Evolutionary conservation across 2,329 filamentous ascomycete genomes (phyloP).

Genomic region (Colletotrichum gigasporum): DNA sequence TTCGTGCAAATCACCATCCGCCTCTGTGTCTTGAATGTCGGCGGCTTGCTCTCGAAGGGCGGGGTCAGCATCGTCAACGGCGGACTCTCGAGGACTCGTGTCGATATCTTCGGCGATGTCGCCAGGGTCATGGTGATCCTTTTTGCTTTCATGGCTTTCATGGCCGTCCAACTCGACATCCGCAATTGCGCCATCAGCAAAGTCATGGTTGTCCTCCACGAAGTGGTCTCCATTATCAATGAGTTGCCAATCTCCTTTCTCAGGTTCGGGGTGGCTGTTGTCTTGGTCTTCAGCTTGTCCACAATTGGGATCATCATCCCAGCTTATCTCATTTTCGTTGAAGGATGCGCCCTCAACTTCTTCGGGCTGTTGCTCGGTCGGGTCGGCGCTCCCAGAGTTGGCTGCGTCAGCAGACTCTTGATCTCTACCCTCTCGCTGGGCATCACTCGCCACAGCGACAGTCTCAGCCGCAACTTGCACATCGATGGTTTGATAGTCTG

Average conservation of each 20-base stretch:
- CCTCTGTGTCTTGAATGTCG: constrained; percentile 4
- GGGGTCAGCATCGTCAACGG: neutral
- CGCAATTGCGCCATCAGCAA: constrained; percentile 8
- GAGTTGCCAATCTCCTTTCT: constrained; percentile 19
- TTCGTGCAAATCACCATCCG: constrained; percentile 36
- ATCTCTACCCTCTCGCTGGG: neutral
- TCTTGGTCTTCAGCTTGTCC: neutral
- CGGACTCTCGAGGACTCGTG: neutral
- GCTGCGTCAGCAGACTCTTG: neutral
- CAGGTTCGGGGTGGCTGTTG: neutral
- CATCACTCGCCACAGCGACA: neutral
- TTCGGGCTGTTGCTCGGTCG: neutral
- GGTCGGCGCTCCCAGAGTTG: neutral
- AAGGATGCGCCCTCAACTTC: neutral
- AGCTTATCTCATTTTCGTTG: constrained; percentile 33
- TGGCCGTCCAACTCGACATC: constrained; percentile 8
- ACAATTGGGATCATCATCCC: constrained; percentile 24
- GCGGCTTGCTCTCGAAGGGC: constrained; percentile 15
- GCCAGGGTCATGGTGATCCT: constrained; percentile 31
- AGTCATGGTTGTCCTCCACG: constrained; percentile 32
- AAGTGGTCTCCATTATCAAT: neutral
- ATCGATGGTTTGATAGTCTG: constrained; percentile 34
- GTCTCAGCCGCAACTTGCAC: neutral
- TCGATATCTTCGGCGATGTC: constrained; percentile 32
- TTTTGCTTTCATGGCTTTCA: constrained; percentile 30